Base-by-base conservation (phyloP, 345 rosid genomes). In the Cochlearia excelsa region DNA sequence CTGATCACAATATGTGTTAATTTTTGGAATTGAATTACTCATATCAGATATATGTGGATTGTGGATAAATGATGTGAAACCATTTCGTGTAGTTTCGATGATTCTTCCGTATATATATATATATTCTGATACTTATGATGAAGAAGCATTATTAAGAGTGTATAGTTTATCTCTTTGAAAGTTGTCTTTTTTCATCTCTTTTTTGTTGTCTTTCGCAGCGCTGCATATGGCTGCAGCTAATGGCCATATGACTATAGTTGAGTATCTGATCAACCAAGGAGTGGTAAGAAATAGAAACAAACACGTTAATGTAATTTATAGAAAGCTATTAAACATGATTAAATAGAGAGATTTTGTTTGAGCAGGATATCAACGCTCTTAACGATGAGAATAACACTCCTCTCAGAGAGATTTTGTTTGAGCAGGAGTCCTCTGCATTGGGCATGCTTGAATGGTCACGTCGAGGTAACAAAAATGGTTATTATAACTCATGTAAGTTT, bases 161-260 rank as follows among this genome's bases (percentile, higher is more conserved):
- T 40, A 7, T 39, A 52, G 35, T 59, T 16, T 54, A 4, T 23
- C 51, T 28, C 40, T 26, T 11, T 9, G 50, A 26, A 51, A 29
- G 30, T 34, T 46, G 41, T 42, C 23, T 44, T 26, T 29, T 23
- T 30, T 6, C 58, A 33, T 53, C n/a, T 41, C 45, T 61, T 57
- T 3, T n/a, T 35, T 51, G 23, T 70, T 16, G 23, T 16, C 23
- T 26, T 46, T 73, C 68, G 63, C 77, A 92, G 96, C 95, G 9
- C 84, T 92, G 67, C 96, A 92, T 66, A 88, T 93, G 97, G 99
- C 97, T 9, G 86, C 94, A 7, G 99, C 94, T 10, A 85, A 93
- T 66, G 97, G 97, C 40, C 94, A 85, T 65, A 70, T 79, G 67
- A 57, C 44, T 30, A 68, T 87, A 45, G 91, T 83, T 69, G 90